Evolutionary conservation across 345 rosid genomes (phyloP).

Genomic region (Microcos paniculata): DNA sequence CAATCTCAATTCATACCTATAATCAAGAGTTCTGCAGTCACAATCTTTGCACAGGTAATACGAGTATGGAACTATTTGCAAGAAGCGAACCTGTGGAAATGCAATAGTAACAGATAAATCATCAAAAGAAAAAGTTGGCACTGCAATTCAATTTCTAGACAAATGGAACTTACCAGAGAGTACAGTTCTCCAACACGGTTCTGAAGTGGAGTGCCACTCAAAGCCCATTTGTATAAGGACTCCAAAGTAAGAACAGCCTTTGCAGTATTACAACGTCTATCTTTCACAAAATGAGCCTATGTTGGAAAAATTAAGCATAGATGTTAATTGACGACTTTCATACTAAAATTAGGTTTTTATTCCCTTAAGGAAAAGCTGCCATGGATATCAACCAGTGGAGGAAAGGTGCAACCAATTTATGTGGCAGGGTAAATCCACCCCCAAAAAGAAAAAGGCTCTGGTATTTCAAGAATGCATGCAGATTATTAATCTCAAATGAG

Average conservation of each 20-base stretch:
- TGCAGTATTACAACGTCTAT: slow-evolving; percentile 87
- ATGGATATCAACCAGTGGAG: neutral
- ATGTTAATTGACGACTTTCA: neutral
- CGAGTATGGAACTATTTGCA: slow-evolving; percentile 83
- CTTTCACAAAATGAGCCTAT: slow-evolving; percentile 92
- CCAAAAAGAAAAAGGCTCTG: neutral
- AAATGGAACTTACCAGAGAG: slow-evolving; percentile 64
- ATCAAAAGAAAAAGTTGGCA: slow-evolving; percentile 17
- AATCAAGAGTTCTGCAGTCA: slow-evolving; percentile 86
- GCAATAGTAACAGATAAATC: slow-evolving; percentile 18
- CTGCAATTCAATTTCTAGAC: slow-evolving; percentile 9
- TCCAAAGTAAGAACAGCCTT: slow-evolving; percentile 85
- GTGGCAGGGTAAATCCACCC: too few relatives aligned
- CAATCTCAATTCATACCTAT: slow-evolving; percentile 49
- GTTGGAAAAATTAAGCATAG: slow-evolving; percentile 1
- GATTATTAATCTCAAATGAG: neutral
- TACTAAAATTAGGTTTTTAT: neutral
- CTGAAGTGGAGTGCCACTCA: slow-evolving; percentile 98
- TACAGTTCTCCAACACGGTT: slow-evolving; percentile 98
- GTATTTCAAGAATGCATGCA: neutral
- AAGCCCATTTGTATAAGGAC: slow-evolving; percentile 86
- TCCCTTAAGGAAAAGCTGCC: neutral
- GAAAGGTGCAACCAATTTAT: neutral
- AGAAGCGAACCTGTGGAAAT: slow-evolving; percentile 75
- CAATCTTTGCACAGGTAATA: slow-evolving; percentile 96